A percentile compares a stretch with the other conserved stretches of the same genome.
Evolutionary conservation across 1,284 basidiomycete species (phyloP).

Genomic region (Leccinum variabile): DNA sequence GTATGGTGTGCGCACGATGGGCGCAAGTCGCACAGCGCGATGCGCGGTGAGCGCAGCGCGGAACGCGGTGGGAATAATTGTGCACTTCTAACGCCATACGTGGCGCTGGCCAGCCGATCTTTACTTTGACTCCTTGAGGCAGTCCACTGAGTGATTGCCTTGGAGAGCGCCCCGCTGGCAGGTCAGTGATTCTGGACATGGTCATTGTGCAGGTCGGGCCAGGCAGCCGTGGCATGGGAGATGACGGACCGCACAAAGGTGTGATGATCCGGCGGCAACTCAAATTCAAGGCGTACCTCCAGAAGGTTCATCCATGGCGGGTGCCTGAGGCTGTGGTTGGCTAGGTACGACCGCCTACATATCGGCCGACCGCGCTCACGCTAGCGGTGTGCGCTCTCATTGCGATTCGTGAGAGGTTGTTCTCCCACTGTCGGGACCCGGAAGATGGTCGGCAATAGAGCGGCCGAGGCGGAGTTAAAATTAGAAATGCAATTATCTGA

Average conservation of each 20-base stretch:
- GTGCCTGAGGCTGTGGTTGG: background rate
- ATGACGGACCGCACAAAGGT: background rate
- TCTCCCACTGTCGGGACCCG: slow-evolving; percentile 13
- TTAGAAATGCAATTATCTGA: slow-evolving; percentile 27
- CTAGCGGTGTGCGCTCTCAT: background rate
- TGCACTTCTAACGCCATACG: background rate
- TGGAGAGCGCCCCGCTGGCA: background rate
- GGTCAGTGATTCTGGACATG: background rate
- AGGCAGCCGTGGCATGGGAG: background rate
- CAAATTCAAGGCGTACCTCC: background rate
- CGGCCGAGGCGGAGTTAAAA: slow-evolving; percentile 16
- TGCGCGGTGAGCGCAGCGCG: too few species aligned
- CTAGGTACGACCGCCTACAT: background rate
- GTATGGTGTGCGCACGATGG: too few species aligned
- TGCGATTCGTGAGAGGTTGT: background rate
- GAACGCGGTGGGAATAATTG: too few species aligned
- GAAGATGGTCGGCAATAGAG: background rate
- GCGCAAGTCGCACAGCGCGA: too few species aligned
- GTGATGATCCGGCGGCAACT: too few species aligned
- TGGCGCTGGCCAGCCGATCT: background rate
- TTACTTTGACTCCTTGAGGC: background rate
- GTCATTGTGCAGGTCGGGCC: background rate
- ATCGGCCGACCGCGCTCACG: background rate
- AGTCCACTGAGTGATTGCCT: too few species aligned
- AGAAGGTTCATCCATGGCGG: background rate